These are phyloP conservation scores for Terfezia claveryi DNA, from an alignment of 495 filamentous ascomycete species.

Conservation along the genomic window DNA sequence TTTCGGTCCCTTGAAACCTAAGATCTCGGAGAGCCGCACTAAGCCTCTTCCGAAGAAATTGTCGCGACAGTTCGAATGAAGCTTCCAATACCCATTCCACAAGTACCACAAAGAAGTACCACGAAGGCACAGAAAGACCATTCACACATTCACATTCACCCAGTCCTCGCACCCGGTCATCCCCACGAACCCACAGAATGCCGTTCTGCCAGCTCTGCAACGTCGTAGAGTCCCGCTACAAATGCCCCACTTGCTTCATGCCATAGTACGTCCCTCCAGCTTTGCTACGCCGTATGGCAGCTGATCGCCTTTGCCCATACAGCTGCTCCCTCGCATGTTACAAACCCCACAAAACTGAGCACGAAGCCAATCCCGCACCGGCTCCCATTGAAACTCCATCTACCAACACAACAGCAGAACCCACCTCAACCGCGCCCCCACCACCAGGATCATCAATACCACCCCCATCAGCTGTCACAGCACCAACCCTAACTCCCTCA, in stretches of 20 bases:
- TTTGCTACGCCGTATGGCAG: neutral
- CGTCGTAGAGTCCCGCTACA: constrained; percentile 12
- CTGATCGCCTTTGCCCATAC: neutral
- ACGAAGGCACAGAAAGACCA: no score
- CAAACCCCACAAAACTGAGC: constrained; percentile 12
- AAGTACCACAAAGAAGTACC: no score
- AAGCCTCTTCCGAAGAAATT: no score
- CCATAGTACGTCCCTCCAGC: constrained; percentile 10
- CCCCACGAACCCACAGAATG: constrained; percentile 4
- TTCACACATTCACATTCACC: no score
- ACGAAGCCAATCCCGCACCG: constrained; percentile 2
- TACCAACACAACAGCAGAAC: neutral
- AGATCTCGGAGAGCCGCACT: neutral
- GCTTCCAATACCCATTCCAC: no score
- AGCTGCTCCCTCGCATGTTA: constrained; percentile 18
- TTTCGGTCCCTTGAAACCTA: neutral
- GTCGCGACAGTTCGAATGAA: no score
- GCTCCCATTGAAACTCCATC: neutral
- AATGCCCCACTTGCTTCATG: constrained; percentile 14
- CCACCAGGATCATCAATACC: no score
- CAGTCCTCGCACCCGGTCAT: no score
- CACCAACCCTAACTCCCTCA: neutral
- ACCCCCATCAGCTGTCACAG: neutral
- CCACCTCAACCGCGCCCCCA: neutral
- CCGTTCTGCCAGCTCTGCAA: constrained; percentile 12